Percentiles rank a stretch among this genome's conserved stretches.
phyloP scores from a whole-genome alignment of 1,139 yeast genomes.

The Geotrichum siamense region DNA sequence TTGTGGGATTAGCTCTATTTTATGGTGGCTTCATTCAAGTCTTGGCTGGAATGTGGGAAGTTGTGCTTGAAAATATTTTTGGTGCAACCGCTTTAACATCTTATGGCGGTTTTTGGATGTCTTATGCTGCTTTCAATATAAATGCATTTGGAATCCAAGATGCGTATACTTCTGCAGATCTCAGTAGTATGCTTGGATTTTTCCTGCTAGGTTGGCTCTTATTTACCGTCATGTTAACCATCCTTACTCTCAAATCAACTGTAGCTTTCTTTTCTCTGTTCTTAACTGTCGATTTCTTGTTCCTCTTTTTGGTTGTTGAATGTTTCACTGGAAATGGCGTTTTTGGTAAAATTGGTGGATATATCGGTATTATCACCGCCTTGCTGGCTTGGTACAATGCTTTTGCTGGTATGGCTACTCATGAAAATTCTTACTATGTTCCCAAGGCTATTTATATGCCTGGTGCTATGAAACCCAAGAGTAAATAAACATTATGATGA shows the following conservation, averaged over 20 bases:
- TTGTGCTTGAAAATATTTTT: constrained; percentile 65
- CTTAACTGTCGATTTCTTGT: constrained; percentile 56
- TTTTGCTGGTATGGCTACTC: constrained; percentile 67
- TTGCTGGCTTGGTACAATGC: constrained; percentile 85
- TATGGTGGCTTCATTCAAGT: constrained; percentile 77
- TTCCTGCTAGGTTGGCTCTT: constrained; percentile 71
- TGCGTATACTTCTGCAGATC: constrained; percentile 44
- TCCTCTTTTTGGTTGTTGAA: constrained; percentile 58
- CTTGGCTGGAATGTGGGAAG: constrained; percentile 71
- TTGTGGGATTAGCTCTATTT: constrained; percentile 70
- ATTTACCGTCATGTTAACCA: constrained; percentile 59
- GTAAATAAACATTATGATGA: no score
- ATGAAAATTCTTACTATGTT: constrained; percentile 55
- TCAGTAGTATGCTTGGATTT: constrained; percentile 61
- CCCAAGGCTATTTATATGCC: constrained; percentile 43
- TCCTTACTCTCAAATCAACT: constrained; percentile 75
- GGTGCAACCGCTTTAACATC: constrained; percentile 81
- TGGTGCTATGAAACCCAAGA: constrained; percentile 22
- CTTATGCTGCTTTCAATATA: constrained; percentile 61
- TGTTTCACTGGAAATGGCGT: constrained; percentile 39
- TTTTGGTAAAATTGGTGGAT: constrained; percentile 62
- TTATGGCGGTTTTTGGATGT: constrained; percentile 83
- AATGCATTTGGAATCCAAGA: constrained; percentile 63
- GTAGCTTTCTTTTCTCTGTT: constrained; percentile 66
- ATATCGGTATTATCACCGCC: constrained; percentile 66